These are phyloP conservation scores for Nemania serpens DNA, from an alignment of 2,329 filamentous ascomycete species.

Conservation along the genomic window DNA sequence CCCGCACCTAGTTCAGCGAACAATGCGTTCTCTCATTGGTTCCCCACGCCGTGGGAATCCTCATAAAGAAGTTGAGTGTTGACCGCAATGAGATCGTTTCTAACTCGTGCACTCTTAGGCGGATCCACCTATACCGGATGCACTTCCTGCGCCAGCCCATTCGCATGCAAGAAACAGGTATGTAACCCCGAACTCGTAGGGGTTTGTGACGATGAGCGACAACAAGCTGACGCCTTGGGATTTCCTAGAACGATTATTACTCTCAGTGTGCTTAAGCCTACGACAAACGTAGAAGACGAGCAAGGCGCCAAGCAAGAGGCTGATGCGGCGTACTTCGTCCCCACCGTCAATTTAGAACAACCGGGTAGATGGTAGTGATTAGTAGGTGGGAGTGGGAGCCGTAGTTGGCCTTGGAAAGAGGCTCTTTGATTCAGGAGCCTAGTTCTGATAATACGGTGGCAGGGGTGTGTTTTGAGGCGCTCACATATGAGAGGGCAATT, in stretches of 20 bases:
- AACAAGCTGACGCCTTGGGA: background rate
- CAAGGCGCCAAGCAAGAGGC: background rate
- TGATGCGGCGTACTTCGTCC: background rate
- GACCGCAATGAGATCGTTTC: background rate
- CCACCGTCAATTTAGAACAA: background rate
- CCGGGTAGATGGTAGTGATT: background rate
- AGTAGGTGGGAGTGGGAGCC: no score
- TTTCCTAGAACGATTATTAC: conserved; percentile 20
- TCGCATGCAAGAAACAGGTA: conserved; percentile 32
- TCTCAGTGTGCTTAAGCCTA: conserved; percentile 13
- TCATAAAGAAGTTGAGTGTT: no score
- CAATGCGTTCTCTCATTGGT: no score
- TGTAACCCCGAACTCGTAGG: background rate
- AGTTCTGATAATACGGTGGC: background rate
- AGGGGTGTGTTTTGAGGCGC: background rate
- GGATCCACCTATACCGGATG: conserved; percentile 31
- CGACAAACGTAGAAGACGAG: background rate
- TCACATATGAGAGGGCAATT: background rate
- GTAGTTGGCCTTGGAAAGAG: no score
- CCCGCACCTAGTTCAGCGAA: no score
- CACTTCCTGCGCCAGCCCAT: conserved; percentile 28
- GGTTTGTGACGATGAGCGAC: background rate
- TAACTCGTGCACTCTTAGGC: conserved; percentile 6
- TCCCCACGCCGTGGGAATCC: no score
- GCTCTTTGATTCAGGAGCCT: background rate